phyloP scores from a whole-genome alignment of 371 early-diverging fungal genomes.

The Mortierella sp. region DNA sequence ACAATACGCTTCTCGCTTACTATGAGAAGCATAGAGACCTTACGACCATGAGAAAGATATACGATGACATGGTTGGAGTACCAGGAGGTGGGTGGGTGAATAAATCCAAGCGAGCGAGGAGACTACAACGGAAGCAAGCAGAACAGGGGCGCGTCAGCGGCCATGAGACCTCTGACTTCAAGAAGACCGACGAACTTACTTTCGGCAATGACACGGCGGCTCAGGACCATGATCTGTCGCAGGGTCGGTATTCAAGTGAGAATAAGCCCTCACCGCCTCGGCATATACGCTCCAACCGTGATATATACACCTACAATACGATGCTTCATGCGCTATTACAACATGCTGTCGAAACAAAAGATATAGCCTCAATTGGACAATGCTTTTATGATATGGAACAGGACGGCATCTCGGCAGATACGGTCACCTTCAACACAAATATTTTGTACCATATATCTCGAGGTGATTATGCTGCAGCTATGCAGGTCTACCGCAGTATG shows the following conservation, averaged over 20 bases:
- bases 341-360: constrained; percentile 49
- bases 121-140: background rate
- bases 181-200: background rate
- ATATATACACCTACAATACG: constrained; percentile 55
- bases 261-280: background rate
- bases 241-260: background rate
- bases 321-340: constrained; percentile 52
- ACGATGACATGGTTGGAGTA: constrained; percentile 36
- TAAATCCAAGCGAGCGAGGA: constrained; percentile 6
- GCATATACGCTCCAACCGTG: constrained; percentile 32
- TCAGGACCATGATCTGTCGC: background rate
- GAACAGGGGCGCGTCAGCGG: background rate
- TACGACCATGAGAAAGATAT: constrained; percentile 36
- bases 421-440: constrained; percentile 55
- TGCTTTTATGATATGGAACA: constrained; percentile 54
- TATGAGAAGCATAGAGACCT: constrained; percentile 58
- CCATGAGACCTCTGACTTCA: background rate
- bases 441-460: constrained; percentile 48
- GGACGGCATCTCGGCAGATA: constrained; percentile 49
- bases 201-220: background rate
- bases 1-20: constrained; percentile 63
- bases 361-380: constrained; percentile 48
- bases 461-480: constrained; percentile 33
- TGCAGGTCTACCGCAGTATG: constrained; percentile 51
- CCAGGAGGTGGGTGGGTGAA: background rate